These are phyloP conservation scores for Sclerotinia minor DNA, from an alignment of 2,329 filamentous ascomycete species.

Conservation along the genomic window DNA sequence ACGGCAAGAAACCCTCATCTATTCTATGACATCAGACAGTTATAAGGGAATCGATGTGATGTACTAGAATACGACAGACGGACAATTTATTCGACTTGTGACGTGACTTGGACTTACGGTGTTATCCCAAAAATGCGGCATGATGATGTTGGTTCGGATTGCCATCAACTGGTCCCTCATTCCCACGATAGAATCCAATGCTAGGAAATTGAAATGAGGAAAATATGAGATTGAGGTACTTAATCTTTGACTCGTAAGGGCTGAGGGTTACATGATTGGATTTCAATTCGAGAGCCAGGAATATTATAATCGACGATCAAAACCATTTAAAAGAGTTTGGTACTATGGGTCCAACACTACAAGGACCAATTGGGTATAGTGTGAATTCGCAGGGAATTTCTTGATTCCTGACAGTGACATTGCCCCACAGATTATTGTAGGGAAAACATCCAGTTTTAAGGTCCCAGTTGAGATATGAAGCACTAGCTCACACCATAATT, in stretches of 20 bases:
- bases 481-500: not conserved
- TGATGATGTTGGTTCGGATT: not conserved
- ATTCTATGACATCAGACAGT: not conserved
- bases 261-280: not conserved
- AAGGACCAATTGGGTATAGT: not conserved
- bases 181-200: not conserved
- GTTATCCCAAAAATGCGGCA: not conserved
- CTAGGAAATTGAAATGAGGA: not conserved
- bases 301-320: not conserved
- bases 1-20: not conserved
- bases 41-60: not conserved
- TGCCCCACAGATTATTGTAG: not conserved
- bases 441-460: too few species aligned
- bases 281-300: conserved; percentile 1
- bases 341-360: not conserved
- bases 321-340: not conserved
- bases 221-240: not conserved
- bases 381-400: not conserved
- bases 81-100: not conserved
- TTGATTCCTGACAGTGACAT: not conserved
- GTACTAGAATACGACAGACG: not conserved
- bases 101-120: not conserved
- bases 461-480: not conserved
- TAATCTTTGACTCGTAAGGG: not conserved
- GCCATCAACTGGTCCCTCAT: not conserved